phyloP scores from a whole-genome alignment of 306 rosid genomes.

The Lagenaria siceraria region DNA sequence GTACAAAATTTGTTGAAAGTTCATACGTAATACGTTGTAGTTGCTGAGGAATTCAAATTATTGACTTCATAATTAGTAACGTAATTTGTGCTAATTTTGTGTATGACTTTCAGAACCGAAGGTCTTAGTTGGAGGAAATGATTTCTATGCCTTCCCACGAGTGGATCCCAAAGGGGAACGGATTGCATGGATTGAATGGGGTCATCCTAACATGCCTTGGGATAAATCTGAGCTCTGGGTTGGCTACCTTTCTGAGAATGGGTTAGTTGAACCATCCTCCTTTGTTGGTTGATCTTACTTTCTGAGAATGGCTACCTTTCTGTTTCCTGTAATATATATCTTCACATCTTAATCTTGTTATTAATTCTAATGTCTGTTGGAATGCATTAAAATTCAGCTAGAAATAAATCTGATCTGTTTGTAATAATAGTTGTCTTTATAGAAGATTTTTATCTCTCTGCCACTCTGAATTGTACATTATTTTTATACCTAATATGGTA shows the following conservation, averaged over 20 bases:
- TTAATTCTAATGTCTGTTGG: not conserved
- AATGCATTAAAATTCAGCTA: not conserved
- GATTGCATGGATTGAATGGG: slow-evolving; percentile 93
- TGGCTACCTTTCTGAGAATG: slow-evolving; percentile 77
- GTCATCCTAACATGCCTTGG: slow-evolving; percentile 96
- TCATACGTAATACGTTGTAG: not conserved
- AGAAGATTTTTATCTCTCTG: not conserved
- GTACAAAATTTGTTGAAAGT: not conserved
- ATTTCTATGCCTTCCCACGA: slow-evolving; percentile 93
- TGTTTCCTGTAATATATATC: not conserved
- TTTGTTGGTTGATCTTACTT: not conserved
- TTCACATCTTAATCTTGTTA: not conserved
- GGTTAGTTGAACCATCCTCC: slow-evolving; percentile 38
- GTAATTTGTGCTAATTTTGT: not conserved
- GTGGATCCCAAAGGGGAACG: slow-evolving; percentile 57
- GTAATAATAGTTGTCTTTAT: not conserved
- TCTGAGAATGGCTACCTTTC: too few relatives aligned
- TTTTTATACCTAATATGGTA: not conserved
- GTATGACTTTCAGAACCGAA: slow-evolving; percentile 47
- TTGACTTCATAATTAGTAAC: not conserved
- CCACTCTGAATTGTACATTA: not conserved
- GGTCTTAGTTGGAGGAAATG: slow-evolving; percentile 59
- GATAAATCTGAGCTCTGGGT: slow-evolving; percentile 93
- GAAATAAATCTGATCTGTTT: not conserved
- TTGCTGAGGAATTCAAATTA: not conserved